Base-by-base conservation (phyloP, 495 filamentous ascomycete species). In the Rhypophila decipiens region DNA sequence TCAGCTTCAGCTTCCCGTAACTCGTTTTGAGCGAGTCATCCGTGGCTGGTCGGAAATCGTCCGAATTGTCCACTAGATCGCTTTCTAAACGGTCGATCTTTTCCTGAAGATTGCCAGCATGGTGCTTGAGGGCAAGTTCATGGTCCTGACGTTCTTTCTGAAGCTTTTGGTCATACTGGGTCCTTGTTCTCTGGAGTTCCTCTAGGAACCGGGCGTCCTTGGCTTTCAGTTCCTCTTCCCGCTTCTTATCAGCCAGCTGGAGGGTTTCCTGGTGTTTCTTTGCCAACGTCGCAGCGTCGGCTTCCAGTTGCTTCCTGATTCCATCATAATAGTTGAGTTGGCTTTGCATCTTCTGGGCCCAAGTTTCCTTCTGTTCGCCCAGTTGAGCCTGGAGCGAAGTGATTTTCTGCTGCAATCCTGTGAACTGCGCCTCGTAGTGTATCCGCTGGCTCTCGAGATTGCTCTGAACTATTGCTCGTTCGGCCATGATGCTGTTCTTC, bases 1-100 rank as follows among this genome's bases (percentile, higher is more conserved):
- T 23, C 5, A 49, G 41, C 17, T 60, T 58, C 24, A 68, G 38
- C 19, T 63, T 53, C 10, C 33, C 19, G 42, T 61, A 66, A 17
- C 50, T 51, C 13, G 22, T 5, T 49, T 64, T 64, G 17, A 68
- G 46, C 1, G 46, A 39, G 24, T 68, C 63, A 33, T 68, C 65
- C 0, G 58, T 56, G 39, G 60, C 62, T 1, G 54, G 57, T 11
- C 58, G 39, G 43, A 54, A 56, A 37, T 60, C 57, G 36, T 64
- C 56, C n/a, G 53, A 49, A 36, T 61, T 64, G 8, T 57, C 57
- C 18, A 66, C 52, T 24, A 68, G 47, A 22, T 59, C 58, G 20
- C 49, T 48, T 23, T 57, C 46, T 2, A 68, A 44, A 4, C 38
- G 46, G 13, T 37, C 42, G 19, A 55, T 44, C 33, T 51, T 47